Percentiles rank a stretch among this genome's conserved stretches.
Evolutionary conservation across 31 red algal genomes (phyloP).

Genomic region (Endocladia muricata): DNA sequence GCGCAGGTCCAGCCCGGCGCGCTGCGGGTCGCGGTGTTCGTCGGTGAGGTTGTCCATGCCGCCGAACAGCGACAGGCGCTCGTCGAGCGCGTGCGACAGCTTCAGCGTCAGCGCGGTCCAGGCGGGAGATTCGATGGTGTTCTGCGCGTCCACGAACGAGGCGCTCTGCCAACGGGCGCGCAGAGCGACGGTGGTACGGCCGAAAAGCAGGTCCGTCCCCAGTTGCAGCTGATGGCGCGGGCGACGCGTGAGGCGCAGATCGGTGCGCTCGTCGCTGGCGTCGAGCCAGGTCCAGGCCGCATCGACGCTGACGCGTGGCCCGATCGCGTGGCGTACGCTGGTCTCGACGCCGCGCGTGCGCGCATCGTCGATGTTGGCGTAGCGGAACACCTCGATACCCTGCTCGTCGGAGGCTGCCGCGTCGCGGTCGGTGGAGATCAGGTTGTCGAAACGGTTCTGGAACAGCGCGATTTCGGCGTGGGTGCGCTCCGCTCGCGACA

Average conservation of each 20-base stretch:
- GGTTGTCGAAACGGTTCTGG: neutral
- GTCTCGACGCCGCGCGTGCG: neutral
- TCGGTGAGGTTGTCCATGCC: too few species aligned
- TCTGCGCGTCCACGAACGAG: too few species aligned
- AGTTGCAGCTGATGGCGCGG: neutral
- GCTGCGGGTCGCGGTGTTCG: too few species aligned
- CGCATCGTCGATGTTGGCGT: neutral
- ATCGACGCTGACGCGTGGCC: neutral
- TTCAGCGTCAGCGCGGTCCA: too few species aligned
- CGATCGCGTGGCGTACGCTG: neutral
- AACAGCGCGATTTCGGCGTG: neutral
- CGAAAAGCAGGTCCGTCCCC: too few species aligned
- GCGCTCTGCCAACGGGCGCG: too few species aligned
- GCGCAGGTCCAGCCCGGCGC: too few species aligned
- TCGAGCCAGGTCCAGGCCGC: neutral
- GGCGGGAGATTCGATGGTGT: too few species aligned
- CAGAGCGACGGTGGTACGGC: too few species aligned
- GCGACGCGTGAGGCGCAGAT: neutral
- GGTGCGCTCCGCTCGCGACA: neutral
- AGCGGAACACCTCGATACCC: neutral
- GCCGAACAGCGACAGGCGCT: too few species aligned
- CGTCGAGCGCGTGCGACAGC: too few species aligned
- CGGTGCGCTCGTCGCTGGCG: neutral
- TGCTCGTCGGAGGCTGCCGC: neutral
- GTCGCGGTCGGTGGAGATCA: neutral